phyloP scores from a whole-genome alignment of 2,329 filamentous ascomycete genomes.

The Aaosphaeria pasadenensis region DNA sequence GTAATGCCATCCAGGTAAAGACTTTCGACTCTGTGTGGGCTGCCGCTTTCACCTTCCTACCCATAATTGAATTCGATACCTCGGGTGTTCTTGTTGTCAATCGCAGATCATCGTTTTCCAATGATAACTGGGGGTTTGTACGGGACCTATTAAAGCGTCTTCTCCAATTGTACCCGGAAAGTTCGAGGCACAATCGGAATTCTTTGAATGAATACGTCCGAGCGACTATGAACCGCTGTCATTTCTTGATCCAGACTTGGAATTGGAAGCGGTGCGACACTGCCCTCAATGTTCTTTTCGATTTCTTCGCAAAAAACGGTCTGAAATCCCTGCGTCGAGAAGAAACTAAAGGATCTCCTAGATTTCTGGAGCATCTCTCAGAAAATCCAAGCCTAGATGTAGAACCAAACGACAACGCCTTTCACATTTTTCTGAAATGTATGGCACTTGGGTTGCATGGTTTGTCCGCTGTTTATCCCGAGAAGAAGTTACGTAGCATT shows the following conservation, averaged over 20 bases:
- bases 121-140: conserved; percentile 52
- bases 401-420: conserved; percentile 50
- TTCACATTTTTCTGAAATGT: conserved; percentile 59
- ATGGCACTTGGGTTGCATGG: conserved; percentile 49
- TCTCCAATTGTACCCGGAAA: conserved; percentile 47
- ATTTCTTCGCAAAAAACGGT: conserved; percentile 57
- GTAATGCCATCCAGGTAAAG: conserved; percentile 20
- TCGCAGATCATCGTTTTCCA: conserved; percentile 35
- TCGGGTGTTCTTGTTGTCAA: conserved; percentile 46
- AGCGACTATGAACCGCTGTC: conserved; percentile 51
- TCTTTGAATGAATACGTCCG: conserved; percentile 57
- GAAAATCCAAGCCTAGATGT: conserved; percentile 43
- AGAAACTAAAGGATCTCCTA: conserved; percentile 49
- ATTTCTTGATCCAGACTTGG: conserved; percentile 53
- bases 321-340: conserved; percentile 54
- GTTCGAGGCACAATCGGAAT: conserved; percentile 34
- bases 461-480: conserved; percentile 46
- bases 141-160: conserved; percentile 46
- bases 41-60: conserved; percentile 52
- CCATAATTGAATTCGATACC: conserved; percentile 52
- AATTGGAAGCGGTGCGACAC: conserved; percentile 56
- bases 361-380: conserved; percentile 53
- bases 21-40: conserved; percentile 40
- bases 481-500: conserved; percentile 56
- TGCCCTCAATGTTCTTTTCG: conserved; percentile 53